Base-by-base conservation (phyloP, 176 grass and related monocot species). In the Coix lacrymajobi region DNA sequence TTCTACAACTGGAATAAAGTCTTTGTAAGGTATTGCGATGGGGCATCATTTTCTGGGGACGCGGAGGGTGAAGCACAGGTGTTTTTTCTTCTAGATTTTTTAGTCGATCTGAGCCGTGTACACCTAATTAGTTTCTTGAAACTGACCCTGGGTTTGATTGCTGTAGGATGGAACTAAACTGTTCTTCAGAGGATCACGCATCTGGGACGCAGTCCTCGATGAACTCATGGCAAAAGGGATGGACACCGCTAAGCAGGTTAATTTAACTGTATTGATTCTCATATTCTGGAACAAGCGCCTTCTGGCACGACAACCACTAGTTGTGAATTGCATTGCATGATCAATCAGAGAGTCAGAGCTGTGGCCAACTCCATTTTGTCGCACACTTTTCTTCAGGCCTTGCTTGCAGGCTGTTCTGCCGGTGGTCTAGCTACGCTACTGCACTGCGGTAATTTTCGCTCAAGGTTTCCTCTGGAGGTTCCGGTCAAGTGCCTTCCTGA, bases 1-100 rank as follows among this genome's bases (percentile, higher is more conserved):
- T 94, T 94, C 75, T 94, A 92, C 69, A 81, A 91, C 78, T 97
- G 95, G 95, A 97, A 97, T 64, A 97, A 84, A 81, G 92, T 86
- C 39, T 87, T 30, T 7, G 17, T 97, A 64, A 85, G 90, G 48
- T 97, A 94, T 46, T 97, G 95, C 16, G 92, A 97, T 2, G 92
- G 95, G 13, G 88, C 86, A 16, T 97, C 92, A n/a, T 94, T 91
- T 87, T 74, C 88, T 71, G 92, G 95, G 37, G 60, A 97, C 19
- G 78, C 81, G 0, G 92, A 97, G 74, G 87, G 40, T 54, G 58
- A 83, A 64, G 62, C 69, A 56, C 38, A 85, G 54, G 92, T 94
- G 79, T 26, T 4, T 15, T 15, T 75, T 57, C 4, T 11, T 72
- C 25, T 77, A 48, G 30, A 4, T 52, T 51, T 25, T 34, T 46